Conservation (phyloP, 805 yeast genomes). For the Wilhelminamyces savonicus region DNA sequence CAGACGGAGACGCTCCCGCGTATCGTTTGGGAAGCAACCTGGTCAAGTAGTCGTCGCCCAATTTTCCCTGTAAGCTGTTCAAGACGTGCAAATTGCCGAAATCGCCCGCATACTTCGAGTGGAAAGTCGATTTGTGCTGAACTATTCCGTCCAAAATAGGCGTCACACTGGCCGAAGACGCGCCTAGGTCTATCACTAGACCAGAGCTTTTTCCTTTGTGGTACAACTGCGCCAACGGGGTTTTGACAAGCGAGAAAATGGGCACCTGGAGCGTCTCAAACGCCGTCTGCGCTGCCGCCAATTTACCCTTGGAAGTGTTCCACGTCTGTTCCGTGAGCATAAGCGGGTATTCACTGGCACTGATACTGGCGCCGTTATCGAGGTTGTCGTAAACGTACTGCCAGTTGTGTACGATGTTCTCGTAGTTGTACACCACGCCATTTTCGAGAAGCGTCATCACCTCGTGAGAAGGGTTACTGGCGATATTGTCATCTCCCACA, state of each 20-base stretch:
- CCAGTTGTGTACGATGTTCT: slow-evolving; percentile 64
- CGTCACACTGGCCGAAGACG: slow-evolving; percentile 61
- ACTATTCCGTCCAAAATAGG: slow-evolving; percentile 75
- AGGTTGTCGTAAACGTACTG: slow-evolving; percentile 48
- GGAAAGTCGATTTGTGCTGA: slow-evolving; percentile 56
- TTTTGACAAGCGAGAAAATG: slow-evolving; percentile 64
- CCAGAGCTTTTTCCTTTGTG: slow-evolving; percentile 76
- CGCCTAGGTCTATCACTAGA: slow-evolving; percentile 75
- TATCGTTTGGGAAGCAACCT: slow-evolving; percentile 20
- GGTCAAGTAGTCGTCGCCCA: slow-evolving; percentile 21
- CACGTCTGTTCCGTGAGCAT: slow-evolving; percentile 60
- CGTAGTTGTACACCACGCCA: slow-evolving; percentile 70
- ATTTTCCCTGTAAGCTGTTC: slow-evolving; percentile 33
- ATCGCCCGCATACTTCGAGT: slow-evolving; percentile 79
- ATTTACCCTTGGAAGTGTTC: slow-evolving; percentile 55
- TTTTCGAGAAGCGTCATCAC: slow-evolving; percentile 56
- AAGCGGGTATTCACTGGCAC: slow-evolving; percentile 60
- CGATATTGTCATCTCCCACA: slow-evolving; percentile 44
- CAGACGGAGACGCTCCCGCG: slow-evolving; percentile 9
- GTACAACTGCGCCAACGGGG: slow-evolving; percentile 72
- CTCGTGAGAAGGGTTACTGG: slow-evolving; percentile 38
- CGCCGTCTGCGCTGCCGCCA: slow-evolving; percentile 60
- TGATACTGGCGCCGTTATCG: slow-evolving; percentile 36
- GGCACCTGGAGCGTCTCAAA: slow-evolving; percentile 75
- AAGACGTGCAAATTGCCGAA: slow-evolving; percentile 63